A percentile compares a stretch with the other conserved stretches of the same genome.
These are phyloP conservation scores for Selaginella tamariscina DNA, from an alignment of 75 land plant genomes.

Conservation along the genomic window DNA sequence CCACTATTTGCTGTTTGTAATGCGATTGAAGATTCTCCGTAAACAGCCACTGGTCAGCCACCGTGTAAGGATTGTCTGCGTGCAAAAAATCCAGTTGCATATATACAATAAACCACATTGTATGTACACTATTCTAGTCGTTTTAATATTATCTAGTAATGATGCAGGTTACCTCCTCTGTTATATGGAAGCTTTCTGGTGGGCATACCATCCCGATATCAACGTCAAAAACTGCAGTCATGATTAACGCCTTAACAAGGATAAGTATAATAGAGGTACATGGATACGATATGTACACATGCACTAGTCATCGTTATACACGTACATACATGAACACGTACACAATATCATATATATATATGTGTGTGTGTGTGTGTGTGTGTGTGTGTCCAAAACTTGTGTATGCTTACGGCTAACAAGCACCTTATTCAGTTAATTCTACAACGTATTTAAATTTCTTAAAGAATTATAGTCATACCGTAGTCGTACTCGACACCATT, in stretches of 20 bases:
- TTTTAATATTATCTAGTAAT: not conserved
- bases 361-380: too few species aligned
- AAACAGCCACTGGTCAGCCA: slow-evolving; percentile 90
- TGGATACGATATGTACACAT: too few species aligned
- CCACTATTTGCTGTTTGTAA: slow-evolving; percentile 83
- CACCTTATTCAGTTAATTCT: too few species aligned
- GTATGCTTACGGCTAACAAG: too few species aligned
- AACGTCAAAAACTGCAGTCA: slow-evolving; percentile 93
- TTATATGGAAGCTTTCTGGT: slow-evolving; percentile 83
- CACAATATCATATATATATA: too few species aligned
- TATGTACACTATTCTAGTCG: not conserved
- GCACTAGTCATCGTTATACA: too few species aligned
- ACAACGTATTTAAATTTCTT: not conserved
- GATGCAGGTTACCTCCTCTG: slow-evolving; percentile 48
- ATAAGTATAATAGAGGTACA: too few species aligned
- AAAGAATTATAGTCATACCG: slow-evolving; percentile 31
- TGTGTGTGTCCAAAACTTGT: too few species aligned
- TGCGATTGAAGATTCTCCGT: slow-evolving; percentile 66
- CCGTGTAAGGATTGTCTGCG: slow-evolving; percentile 75
- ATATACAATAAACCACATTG: not conserved
- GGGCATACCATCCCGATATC: slow-evolving; percentile 95
- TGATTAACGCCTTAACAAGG: too few species aligned
- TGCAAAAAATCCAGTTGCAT: not conserved
- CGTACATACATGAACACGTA: too few species aligned
- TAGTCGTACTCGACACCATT: slow-evolving; percentile 84